These are phyloP conservation scores for Colletotrichum caudatum DNA, from an alignment of 2,329 filamentous ascomycete genomes.

Conservation along the genomic window DNA sequence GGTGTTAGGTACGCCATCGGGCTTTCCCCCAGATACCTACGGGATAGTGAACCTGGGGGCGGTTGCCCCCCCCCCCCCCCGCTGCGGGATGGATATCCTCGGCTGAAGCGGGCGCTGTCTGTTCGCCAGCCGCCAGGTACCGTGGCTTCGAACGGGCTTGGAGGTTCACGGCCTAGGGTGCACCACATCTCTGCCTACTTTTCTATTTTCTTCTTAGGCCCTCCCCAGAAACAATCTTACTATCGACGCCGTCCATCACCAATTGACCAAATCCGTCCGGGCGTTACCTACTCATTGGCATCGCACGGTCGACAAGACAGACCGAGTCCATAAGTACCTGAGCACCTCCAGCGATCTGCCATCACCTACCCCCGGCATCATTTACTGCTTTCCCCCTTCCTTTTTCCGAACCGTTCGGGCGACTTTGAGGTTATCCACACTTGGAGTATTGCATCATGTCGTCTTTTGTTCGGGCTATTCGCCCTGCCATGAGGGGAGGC, in stretches of 20 bases:
- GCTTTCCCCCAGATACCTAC: slow-evolving; percentile 26
- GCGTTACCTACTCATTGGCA: slow-evolving; percentile 17
- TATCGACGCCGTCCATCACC: slow-evolving; percentile 7
- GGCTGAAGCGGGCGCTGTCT: slow-evolving; percentile 42
- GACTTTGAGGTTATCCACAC: background rate
- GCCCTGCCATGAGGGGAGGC: slow-evolving; percentile 63
- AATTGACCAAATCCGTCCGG: slow-evolving; percentile 34
- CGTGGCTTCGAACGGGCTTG: slow-evolving; percentile 40
- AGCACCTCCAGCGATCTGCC: slow-evolving; percentile 25
- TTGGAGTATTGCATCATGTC: slow-evolving; percentile 53
- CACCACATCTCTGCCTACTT: slow-evolving; percentile 21
- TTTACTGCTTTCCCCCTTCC: slow-evolving; percentile 25
- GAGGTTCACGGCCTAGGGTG: slow-evolving; percentile 40
- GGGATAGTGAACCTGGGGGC: slow-evolving; percentile 9
- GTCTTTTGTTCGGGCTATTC: slow-evolving; percentile 62
- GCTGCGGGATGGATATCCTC: slow-evolving; percentile 46
- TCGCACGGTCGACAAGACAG: slow-evolving; percentile 25
- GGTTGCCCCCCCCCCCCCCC: slow-evolving; percentile 28
- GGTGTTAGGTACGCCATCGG: slow-evolving; percentile 17
- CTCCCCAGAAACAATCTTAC: background rate
- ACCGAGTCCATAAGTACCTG: slow-evolving; percentile 35
- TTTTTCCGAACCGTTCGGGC: background rate
- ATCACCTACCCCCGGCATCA: background rate
- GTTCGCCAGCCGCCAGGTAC: slow-evolving; percentile 37
- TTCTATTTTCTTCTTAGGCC: slow-evolving; percentile 2